Base-by-base conservation (phyloP, 2,329 filamentous ascomycete genomes). In the Fonsecaea nubica region DNA sequence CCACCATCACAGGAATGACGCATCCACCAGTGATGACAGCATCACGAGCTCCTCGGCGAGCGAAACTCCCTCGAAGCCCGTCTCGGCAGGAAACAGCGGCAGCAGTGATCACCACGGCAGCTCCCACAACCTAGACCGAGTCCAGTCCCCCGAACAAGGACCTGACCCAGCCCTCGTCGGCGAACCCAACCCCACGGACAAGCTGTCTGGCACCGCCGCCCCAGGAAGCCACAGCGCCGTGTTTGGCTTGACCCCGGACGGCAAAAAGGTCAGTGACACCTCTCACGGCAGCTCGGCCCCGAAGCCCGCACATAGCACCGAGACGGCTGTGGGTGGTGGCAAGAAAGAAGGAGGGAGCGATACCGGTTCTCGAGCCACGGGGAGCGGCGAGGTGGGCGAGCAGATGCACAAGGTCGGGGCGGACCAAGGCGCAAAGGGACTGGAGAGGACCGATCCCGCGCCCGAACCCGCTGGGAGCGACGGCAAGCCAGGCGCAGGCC, bases 151-250 rank as follows among this genome's bases (percentile, higher is more conserved):
- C 15, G 38, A 58, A 7, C 65, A 68, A 55, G 67, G 65, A 15
- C 52, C 63, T 7, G 71, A 74, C 58, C 70, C 70, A 53, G 61
- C 67, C 30, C 36, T 72, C 21, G 58, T 69, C n/a, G 64, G 63
- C 45, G 58, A 66, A 25, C 25, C 67, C 42, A 61, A 65, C 30
- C 30, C 58, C 13, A 62, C 68, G 9, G 48, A 45, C 32, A 72
- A 72, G 45, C 42, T 71, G 38, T 66, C 66, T 8, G 71, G 71
- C 55, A 62, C 60, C 8, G 71, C 56, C 25, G 68, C 35, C 1
- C 64, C 64, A 4, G 71, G 71, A 52, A 70, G 68, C n/a, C 71
- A 72, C 64, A 69, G 66, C 7, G 71, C 71, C 13, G 64, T 72
- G 33, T 72, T 72, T 45, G 71, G 71, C 2, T 62, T 72, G n/a